Percentiles rank a stretch among this genome's conserved stretches.
Evolutionary conservation across 805 yeast genomes (phyloP).

Genomic region (Danielozyma ontarioensis): DNA sequence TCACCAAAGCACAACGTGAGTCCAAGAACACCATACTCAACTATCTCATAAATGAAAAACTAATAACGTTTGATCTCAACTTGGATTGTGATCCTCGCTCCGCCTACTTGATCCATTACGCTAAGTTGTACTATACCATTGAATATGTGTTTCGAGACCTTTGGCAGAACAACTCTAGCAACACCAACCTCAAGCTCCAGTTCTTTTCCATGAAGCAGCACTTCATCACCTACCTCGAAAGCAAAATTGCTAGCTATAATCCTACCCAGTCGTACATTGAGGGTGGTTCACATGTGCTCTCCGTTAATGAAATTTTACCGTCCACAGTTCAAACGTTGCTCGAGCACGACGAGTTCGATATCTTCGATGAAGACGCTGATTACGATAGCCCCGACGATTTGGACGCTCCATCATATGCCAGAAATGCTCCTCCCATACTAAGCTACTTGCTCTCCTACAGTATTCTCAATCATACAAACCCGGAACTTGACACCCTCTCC

Average conservation of each 20-base stretch:
- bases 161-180: constrained; percentile 4
- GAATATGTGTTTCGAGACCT: constrained; percentile 17
- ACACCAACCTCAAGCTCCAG: constrained; percentile 7
- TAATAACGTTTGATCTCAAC: constrained; percentile 26
- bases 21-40: constrained; percentile 18
- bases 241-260: constrained; percentile 19
- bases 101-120: constrained; percentile 17
- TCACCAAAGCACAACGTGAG: constrained; percentile 14
- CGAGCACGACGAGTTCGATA: neutral
- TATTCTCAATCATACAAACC: constrained; percentile 17
- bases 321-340: neutral
- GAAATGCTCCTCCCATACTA: constrained; percentile 19
- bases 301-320: neutral
- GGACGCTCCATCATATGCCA: constrained; percentile 5
- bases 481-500: constrained; percentile 11
- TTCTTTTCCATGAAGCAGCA: constrained; percentile 17
- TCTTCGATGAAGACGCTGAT: neutral
- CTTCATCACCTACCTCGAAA: constrained; percentile 20
- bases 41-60: constrained; percentile 22
- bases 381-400: neutral
- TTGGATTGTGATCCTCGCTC: constrained; percentile 6
- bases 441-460: constrained; percentile 29
- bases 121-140: constrained; percentile 30
- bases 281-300: constrained; percentile 3
- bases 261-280: constrained; percentile 6